These are phyloP conservation scores for Phylloporus rhodoxanthus DNA, from an alignment of 768 basidiomycete genomes.

Conservation along the genomic window DNA sequence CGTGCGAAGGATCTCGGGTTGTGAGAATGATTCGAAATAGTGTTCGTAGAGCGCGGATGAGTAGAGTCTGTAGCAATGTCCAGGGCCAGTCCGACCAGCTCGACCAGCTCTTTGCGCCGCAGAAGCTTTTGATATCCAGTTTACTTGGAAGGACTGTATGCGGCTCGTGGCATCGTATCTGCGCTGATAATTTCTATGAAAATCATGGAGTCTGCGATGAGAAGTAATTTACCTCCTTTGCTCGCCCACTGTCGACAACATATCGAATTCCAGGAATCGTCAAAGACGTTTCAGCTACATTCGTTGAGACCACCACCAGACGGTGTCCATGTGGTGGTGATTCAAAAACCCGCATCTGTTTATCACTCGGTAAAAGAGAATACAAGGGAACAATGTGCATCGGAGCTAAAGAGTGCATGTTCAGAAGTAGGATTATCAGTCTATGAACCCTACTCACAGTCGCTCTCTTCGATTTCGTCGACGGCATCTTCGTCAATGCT, in stretches of 20 bases:
- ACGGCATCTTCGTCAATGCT: conserved; percentile 59
- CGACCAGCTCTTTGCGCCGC: conserved; percentile 92
- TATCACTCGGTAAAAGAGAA: conserved; percentile 85
- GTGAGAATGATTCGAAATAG: conserved; percentile 80
- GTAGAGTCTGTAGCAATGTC: conserved; percentile 96
- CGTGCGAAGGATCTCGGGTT: conserved; percentile 90
- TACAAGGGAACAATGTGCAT: conserved; percentile 95
- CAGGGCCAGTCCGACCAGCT: conserved; percentile 95
- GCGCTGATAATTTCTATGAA: conserved; percentile 42
- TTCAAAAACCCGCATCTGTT: conserved; percentile 91
- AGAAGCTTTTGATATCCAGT: conserved; percentile 94
- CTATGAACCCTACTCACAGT: conserved; percentile 41
- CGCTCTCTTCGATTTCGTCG: conserved; percentile 59
- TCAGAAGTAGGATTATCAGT: conserved; percentile 2
- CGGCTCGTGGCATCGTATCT: conserved; percentile 75
- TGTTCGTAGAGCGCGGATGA: conserved; percentile 93
- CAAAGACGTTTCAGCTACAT: conserved; percentile 94
- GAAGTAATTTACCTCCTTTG: conserved; percentile 67
- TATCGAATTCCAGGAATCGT: conserved; percentile 97
- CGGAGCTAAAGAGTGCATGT: conserved; percentile 49
- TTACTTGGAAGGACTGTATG: conserved; percentile 87
- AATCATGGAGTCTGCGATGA: background rate
- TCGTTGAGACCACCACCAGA: conserved; percentile 91
- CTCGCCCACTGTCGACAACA: conserved; percentile 94
- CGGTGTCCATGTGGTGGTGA: conserved; percentile 75